Base-by-base conservation (phyloP, 345 rosid genomes). In the Murraya koenigii region DNA sequence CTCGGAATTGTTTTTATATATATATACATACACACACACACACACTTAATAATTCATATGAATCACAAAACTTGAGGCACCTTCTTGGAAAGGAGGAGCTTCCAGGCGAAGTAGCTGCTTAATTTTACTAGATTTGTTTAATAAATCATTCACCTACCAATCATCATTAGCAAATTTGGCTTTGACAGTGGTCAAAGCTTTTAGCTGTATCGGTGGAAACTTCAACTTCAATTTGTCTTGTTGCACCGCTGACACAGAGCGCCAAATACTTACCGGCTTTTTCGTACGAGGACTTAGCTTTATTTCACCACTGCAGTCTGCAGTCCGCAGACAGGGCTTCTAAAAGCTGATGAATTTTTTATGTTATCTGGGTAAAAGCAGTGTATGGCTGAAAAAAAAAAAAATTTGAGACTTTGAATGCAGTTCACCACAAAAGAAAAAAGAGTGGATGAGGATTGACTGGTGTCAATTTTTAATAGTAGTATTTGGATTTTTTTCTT, bases 181-280 rank as follows among this genome's bases (percentile, higher is more conserved):
- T 44, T 44, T 52, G 15, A 17, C 7, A 52, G 17, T 52, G 8
- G 54, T 52, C 10, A 6, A 65, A 23, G 74, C 74, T 52, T 32
- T 36, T 77, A 76, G 71, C 54, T 36, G 52, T 66, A 60, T 72
- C 49, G 59, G 71, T 54, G 62, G 30, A 75, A 54, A 22, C 58
- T 54, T 49, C 52, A 63, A 30, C 54, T 38, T 28, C 36, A 13
- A 8, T 19, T n/a, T 30, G 59, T 33, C 23, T 33, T 30, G 32
- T 72, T 36, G 62, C 47, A 10, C 2, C 41, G n/a, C n/a, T n/a
- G n/a, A n/a, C n/a, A 5, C 17, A 23, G 19, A 22, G 11, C 10
- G 52, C 17, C 70, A 22, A 66, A 38, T 11, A n/a, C 5, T 22
- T 36, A 22, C 19, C 5, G 33, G n/a, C 30, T 33, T 38, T 66